Evolutionary conservation across 148 eudicot genomes (phyloP).

Genomic region (Hydrangea macrophylla): DNA sequence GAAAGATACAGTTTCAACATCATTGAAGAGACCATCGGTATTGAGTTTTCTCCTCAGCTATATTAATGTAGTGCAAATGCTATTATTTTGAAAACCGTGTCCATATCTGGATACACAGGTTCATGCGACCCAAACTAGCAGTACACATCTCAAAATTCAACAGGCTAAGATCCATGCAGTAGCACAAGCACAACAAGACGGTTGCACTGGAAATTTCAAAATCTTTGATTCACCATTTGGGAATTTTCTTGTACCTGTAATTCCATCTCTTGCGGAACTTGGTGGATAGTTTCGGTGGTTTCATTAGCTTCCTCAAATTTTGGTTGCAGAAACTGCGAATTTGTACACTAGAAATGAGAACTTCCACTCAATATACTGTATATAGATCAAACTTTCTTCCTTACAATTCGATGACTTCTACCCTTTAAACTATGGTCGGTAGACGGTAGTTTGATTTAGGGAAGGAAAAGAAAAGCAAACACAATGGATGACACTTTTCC

Average conservation of each 20-base stretch:
- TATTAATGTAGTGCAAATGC: not conserved
- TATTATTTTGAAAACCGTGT: not conserved
- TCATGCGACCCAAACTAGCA: slow-evolving; percentile 18
- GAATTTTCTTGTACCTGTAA: slow-evolving; percentile 72
- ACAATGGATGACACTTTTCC: too few species aligned
- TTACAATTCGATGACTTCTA: not conserved
- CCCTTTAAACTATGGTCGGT: too few species aligned
- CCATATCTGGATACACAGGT: slow-evolving; percentile 14
- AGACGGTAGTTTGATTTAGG: too few species aligned
- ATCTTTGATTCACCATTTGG: slow-evolving; percentile 72
- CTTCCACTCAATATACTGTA: not conserved
- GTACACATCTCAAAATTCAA: slow-evolving; percentile 26
- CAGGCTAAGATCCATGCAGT: slow-evolving; percentile 60
- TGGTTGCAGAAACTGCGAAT: not conserved
- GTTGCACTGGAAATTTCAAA: slow-evolving; percentile 63
- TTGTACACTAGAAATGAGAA: not conserved
- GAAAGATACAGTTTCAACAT: slow-evolving; percentile 24
- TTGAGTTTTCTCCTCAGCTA: not conserved
- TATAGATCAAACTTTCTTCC: not conserved
- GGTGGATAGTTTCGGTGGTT: slow-evolving; percentile 29
- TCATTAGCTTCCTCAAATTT: not conserved
- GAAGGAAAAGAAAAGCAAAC: too few species aligned
- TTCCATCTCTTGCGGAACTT: slow-evolving; percentile 79
- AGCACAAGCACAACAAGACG: slow-evolving; percentile 70
- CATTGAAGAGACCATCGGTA: slow-evolving; percentile 27